Conservation (phyloP, 129 eudicot genomes). For the Flaveria ramosissima region DNA sequence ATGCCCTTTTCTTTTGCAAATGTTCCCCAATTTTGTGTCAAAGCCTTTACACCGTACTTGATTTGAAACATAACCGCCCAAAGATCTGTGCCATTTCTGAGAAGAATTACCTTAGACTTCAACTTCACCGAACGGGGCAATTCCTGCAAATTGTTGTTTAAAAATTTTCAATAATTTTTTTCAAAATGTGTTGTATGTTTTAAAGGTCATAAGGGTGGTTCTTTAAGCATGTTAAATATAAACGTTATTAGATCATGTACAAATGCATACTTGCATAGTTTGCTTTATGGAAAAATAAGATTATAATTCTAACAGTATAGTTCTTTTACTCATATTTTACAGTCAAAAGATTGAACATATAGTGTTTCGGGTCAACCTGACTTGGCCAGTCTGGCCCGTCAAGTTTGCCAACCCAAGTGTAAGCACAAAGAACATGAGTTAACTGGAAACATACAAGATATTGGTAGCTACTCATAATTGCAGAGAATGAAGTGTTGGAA, state of each 20-base stretch:
- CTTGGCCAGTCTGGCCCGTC: background rate
- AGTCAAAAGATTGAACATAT: background rate
- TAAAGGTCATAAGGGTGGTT: background rate
- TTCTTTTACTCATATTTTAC: background rate
- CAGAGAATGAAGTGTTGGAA: conserved; percentile 36
- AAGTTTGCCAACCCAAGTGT: background rate
- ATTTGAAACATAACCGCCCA: conserved; percentile 47
- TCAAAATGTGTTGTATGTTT: background rate
- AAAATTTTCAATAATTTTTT: background rate
- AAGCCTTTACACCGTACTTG: conserved; percentile 38
- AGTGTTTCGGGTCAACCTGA: background rate
- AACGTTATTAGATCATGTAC: background rate
- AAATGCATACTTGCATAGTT: background rate
- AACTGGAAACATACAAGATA: conserved; percentile 41
- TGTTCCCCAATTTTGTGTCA: conserved; percentile 41
- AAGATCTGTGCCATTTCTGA: conserved; percentile 30
- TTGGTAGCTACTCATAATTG: conserved; percentile 35
- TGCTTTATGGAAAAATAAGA: background rate
- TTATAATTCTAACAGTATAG: background rate
- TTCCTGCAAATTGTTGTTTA: conserved; percentile 41
- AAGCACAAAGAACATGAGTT: background rate
- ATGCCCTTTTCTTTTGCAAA: conserved; percentile 38
- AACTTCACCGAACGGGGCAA: conserved; percentile 29
- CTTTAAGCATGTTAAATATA: conserved; percentile 6
- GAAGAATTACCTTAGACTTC: conserved; percentile 26